Evolutionary conservation across 768 basidiomycete species (phyloP), one percentile per base, ranked within the genome.

Genomic region (Calvatia gigantea): DNA sequence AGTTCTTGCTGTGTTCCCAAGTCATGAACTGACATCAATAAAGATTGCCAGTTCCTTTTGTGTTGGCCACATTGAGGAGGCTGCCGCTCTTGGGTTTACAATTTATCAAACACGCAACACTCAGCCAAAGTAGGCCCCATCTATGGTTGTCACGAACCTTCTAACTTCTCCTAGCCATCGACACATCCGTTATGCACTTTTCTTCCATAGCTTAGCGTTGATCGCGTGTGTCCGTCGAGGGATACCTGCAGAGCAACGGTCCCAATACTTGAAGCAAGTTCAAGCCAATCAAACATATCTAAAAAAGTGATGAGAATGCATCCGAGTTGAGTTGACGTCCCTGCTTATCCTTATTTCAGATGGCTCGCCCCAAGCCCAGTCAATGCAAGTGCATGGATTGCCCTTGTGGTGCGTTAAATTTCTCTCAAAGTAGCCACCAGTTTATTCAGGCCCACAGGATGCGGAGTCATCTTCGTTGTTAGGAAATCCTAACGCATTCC

Each of bases 321-420:
- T 21, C 21, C 41, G 9, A 11, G 8, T 12, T 23, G 19, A 42
- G 6, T 23, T 42, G 41, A 23, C 21, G 12, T 12, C 6, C 17
- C 4, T 12, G 8, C 25, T 17, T 37, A 38, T 11, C 39, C 25
- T 8, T 19, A 8, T 42, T 7, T 9, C 61, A 87, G 86, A 58
- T 90, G 88, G 88, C 62, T 84, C 7, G 83, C 85, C 0, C 79
- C 86, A 0, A 85, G 85, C 60, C 84, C 87, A 8, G 80, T 86
- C 25, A 90, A 88, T 63, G 80, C 74, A 17, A 82, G 80, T 57
- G 77, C 83, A 15, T 89, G 87, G 88, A 73, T 86, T 31, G 80
- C 84, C 2, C 75, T 90, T 11, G 78, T 90, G 39, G 86, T 86
- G 67, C 58, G 79, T 70, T 42, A 4, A 12, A 0, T 25, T 48